phyloP scores from a whole-genome alignment of 2,329 filamentous ascomycete genomes.

The Cordyceps cicadae region DNA sequence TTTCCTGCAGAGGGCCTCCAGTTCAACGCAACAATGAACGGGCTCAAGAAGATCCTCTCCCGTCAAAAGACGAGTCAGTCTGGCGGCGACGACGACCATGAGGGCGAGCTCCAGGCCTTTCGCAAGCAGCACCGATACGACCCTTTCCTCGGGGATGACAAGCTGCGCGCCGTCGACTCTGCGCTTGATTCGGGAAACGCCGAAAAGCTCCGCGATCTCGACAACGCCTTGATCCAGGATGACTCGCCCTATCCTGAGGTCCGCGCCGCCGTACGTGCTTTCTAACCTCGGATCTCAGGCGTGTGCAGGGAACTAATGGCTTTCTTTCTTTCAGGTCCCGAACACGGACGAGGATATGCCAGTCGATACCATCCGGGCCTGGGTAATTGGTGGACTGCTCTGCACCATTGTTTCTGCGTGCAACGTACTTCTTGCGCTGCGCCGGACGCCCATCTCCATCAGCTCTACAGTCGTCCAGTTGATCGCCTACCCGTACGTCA shows the following conservation, averaged over 20 bases:
- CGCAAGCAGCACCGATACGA: constrained; percentile 47
- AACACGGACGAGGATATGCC: constrained; percentile 45
- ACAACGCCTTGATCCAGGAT: constrained; percentile 40
- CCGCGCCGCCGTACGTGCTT: constrained; percentile 16
- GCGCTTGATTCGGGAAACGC: constrained; percentile 35
- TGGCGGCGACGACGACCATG: constrained; percentile 14
- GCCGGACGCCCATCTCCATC: constrained; percentile 43
- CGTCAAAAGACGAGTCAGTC: constrained; percentile 11
- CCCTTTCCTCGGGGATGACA: constrained; percentile 46
- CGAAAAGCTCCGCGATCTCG: constrained; percentile 37
- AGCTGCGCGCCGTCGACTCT: constrained; percentile 43
- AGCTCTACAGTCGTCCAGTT: constrained; percentile 48
- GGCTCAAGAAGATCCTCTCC: constrained; percentile 9
- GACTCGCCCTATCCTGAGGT: constrained; percentile 50
- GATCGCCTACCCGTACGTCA: constrained; percentile 38
- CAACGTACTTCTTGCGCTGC: constrained; percentile 45
- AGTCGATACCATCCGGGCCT: constrained; percentile 51
- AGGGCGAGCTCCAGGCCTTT: constrained; percentile 31
- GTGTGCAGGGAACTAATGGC: background rate
- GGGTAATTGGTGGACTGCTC: constrained; percentile 45
- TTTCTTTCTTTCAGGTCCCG: constrained; percentile 8
- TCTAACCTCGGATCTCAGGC: background rate
- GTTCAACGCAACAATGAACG: background rate
- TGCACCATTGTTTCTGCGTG: constrained; percentile 49
- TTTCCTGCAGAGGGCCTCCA: background rate